Base-by-base conservation (phyloP, 345 rosid genomes). In the Pelargonium nanum region DNA sequence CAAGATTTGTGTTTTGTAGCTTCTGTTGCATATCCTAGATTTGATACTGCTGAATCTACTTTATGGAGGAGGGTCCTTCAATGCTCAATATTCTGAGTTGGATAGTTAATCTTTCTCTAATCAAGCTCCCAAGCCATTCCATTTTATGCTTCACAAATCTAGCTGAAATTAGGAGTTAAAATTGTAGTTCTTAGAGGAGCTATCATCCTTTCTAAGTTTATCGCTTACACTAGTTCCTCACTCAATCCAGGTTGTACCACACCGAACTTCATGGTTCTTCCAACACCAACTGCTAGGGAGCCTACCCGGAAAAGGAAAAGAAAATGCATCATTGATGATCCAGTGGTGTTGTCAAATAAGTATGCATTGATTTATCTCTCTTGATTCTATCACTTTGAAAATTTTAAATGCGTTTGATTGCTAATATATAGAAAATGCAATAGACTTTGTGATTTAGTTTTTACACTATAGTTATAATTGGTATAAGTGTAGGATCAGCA, bases 251-350 rank as follows among this genome's bases (percentile, higher is more conserved):
- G 76, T 30, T 67, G 65, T 68, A 34, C 58, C 32, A 69, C 86
- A 24, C 88, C 73, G 0, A 80, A 76, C 56, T 69, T 75, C 64
- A 63, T 68, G 56, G 59, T 74, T 72, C 70, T 92, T 59, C 77
- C 62, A 58, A 89, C 93, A 0, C 93, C 96, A 23, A 81, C 86
- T 40, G 57, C 74, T 22, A 85, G 72, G 77, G 96, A 92, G 72
- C 64, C 62, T 68, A 55, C 73, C 56, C 80, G 65, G 62, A 62
- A 65, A 56, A 74, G 79, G 72, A 85, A 85, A 70, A 73, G 89
- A 60, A 85, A 81, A 68, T 84, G 85, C 71, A 23, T 80, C 28
- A 70, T 68, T 30, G 98, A 92, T 69, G 83, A 85, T 50, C 64
- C 70, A 55, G 70, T 76, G 21, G 65, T 81, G 51, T 75, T 86